Percentiles rank a stretch among this genome's conserved stretches.
Evolutionary conservation across 1,284 basidiomycete species (phyloP).

Genomic region (Vanrija humicola): DNA sequence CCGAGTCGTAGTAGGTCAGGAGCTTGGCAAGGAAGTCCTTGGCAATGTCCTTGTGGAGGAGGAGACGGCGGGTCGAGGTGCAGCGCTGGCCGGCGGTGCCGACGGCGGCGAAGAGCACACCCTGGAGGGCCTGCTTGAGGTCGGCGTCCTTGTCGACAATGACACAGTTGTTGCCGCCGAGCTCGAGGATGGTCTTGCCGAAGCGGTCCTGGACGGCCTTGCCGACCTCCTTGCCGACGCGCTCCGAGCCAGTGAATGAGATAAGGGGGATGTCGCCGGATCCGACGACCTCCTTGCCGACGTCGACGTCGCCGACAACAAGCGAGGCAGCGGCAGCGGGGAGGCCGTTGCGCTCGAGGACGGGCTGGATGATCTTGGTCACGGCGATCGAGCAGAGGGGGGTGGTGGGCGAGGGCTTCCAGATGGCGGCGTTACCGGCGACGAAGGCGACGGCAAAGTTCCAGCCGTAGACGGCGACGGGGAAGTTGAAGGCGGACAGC

Average conservation of each 20-base stretch:
- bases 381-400: constrained; percentile 75
- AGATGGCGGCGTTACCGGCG: constrained; percentile 62
- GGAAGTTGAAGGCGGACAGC: constrained; percentile 88
- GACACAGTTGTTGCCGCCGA: constrained; percentile 91
- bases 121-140: constrained; percentile 75
- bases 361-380: constrained; percentile 73
- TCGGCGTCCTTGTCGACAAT: constrained; percentile 92
- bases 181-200: constrained; percentile 66
- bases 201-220: constrained; percentile 63
- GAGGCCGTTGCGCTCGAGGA: constrained; percentile 75
- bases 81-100: constrained; percentile 94
- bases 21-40: constrained; percentile 69
- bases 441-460: constrained; percentile 52
- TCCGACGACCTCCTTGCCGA: constrained; percentile 72
- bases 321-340: constrained; percentile 78
- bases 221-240: constrained; percentile 79
- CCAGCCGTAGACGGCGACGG: constrained; percentile 72
- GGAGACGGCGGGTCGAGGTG: constrained; percentile 85
- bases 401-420: constrained; percentile 90
- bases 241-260: constrained; percentile 90
- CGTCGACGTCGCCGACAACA: constrained; percentile 75
- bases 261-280: constrained; percentile 75
- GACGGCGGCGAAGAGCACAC: constrained; percentile 83
- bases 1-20: constrained; percentile 61
- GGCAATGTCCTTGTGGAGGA: constrained; percentile 77